Evolutionary conservation across 495 filamentous ascomycete species (phyloP).

Genomic region (Parathielavia hyrcaniae): DNA sequence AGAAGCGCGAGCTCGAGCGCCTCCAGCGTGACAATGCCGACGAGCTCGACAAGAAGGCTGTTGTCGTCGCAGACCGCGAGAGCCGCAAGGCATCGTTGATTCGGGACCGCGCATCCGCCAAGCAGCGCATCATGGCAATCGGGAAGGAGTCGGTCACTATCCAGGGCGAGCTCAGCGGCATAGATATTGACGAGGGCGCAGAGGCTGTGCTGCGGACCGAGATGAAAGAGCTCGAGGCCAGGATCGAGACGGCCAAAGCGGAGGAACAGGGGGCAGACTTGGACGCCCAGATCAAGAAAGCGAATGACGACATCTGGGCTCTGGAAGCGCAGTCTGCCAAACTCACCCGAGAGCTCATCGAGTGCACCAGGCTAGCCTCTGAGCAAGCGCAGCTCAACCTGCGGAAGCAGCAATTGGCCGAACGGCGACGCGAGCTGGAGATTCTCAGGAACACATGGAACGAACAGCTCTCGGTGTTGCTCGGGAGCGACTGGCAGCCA

Average conservation of each 20-base stretch:
- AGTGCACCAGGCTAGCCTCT: conserved; percentile 68
- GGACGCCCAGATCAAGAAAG: conserved; percentile 60
- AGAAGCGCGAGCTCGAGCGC: conserved; percentile 66
- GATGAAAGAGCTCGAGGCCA: conserved; percentile 59
- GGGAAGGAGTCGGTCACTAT: conserved; percentile 58
- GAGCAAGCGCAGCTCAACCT: conserved; percentile 75
- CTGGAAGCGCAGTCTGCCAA: conserved; percentile 63
- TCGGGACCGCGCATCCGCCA: conserved; percentile 63
- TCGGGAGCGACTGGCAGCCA: conserved; percentile 62
- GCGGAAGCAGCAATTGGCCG: conserved; percentile 67
- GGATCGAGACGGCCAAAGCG: conserved; percentile 55
- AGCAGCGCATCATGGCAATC: conserved; percentile 59
- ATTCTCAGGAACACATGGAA: conserved; percentile 71
- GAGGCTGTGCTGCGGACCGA: conserved; percentile 68
- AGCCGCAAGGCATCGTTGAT: conserved; percentile 59
- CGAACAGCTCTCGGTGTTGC: conserved; percentile 55
- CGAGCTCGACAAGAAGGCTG: conserved; percentile 61
- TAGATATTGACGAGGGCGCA: conserved; percentile 77
- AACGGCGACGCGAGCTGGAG: conserved; percentile 61
- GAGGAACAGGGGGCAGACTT: conserved; percentile 55
- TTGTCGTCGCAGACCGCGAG: conserved; percentile 60
- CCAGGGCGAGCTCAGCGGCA: conserved; percentile 58
- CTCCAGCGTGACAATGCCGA: conserved; percentile 64
- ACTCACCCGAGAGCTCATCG: conserved; percentile 68
- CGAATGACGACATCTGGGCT: conserved; percentile 54